Evolutionary conservation across 768 basidiomycete genomes (phyloP), one percentile per base, ranked within the genome.

Genomic region (Tylopilus sp.): DNA sequence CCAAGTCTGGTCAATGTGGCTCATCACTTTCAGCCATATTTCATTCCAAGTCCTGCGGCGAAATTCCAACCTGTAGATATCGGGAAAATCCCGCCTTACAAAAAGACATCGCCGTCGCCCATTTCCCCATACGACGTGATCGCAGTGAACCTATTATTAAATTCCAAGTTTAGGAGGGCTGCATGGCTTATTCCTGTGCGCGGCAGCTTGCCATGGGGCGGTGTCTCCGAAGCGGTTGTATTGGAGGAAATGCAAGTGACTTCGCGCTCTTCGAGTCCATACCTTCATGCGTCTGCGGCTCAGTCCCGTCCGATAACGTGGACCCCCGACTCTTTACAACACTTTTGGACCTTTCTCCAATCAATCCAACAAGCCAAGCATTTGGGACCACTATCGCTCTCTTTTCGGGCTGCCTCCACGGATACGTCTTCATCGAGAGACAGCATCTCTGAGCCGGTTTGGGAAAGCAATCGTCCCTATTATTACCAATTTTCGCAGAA

Each of bases 101-200:
- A 54, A 10, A 76, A 73, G 60, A 54, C 62, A 1, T 60, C 46
- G 41, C 75, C 76, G 0, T 63, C 64, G 8, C 71, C 74, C 26
- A 66, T 82, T 41, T 47, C 72, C 22, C 70, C 71, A 8, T 66
- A 70, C 47, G 60, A 63, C 37, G 22, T 50, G 72, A 74, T 65
- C 69, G 72, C 57, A 62, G 52, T 68, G 10, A 44, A 50, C 33
- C 55, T 56, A 36, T 70, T 59, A 63, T 69, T 58, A 9, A 58
- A 67, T 19, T 50, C 57, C 25, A 63, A 62, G 25, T 75, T 73
- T 57, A 59, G 72, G 45, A 78, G 82, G 45, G 70, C 68, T 44
- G 77, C 79, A 9, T 85, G 84, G 84, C 60, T 84, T 16, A 73
- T 85, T 33, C 84, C 84, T 36, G 63, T 85, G 6, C 77, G 82